Percentiles rank a stretch among this genome's conserved stretches.
phyloP scores from a whole-genome alignment of 805 yeast genomes.

The Saccharomycopsis sp. region DNA sequence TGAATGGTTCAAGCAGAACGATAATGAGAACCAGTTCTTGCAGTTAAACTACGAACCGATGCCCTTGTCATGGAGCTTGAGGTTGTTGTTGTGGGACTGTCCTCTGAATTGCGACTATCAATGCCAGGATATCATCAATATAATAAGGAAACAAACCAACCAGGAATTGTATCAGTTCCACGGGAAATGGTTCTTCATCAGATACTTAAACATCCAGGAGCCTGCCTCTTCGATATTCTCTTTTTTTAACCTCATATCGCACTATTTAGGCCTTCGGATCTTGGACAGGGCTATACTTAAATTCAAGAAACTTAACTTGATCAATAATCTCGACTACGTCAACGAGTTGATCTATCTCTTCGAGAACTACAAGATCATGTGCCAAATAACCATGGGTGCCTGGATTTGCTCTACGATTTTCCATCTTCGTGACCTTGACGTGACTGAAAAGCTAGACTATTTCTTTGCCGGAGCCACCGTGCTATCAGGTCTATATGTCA shows the following conservation, averaged over 20 bases:
- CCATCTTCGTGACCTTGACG: conserved; percentile 74
- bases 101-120: conserved; percentile 82
- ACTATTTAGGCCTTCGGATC: conserved; percentile 40
- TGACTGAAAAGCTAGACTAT: conserved; percentile 84
- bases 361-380: conserved; percentile 39
- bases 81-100: conserved; percentile 66
- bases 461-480: conserved; percentile 91
- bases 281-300: conserved; percentile 25
- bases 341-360: conserved; percentile 24
- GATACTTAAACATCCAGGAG: conserved; percentile 81
- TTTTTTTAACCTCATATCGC: conserved; percentile 61
- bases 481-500: conserved; percentile 67
- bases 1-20: conserved; percentile 8
- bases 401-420: conserved; percentile 85
- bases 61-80: conserved; percentile 38
- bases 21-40: conserved; percentile 32
- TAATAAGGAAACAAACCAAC: conserved; percentile 38
- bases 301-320: conserved; percentile 14
- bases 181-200: conserved; percentile 93
- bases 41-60: conserved; percentile 28
- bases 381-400: conserved; percentile 69
- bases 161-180: conserved; percentile 76
- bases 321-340: conserved; percentile 13
- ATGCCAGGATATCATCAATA: conserved; percentile 76
- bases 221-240: conserved; percentile 75